Conservation (phyloP, 1,284 basidiomycete species). For the Moesziomyces sp. region DNA sequence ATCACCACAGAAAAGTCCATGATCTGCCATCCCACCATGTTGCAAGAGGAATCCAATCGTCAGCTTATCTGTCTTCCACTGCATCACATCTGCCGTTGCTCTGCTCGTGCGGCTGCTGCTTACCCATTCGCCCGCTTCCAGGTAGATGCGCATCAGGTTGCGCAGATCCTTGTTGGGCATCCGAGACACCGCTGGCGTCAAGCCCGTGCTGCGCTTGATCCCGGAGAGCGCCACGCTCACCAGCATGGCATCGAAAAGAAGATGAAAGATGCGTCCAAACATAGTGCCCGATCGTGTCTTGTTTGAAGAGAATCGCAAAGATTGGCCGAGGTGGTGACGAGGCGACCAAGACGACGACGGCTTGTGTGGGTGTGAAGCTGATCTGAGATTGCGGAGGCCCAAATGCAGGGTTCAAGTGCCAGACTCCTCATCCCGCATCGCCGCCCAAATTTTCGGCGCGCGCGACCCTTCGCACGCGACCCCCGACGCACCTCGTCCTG, state of each 20-base stretch:
- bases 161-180: slow-evolving; percentile 64
- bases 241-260: slow-evolving; percentile 63
- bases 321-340: not conserved
- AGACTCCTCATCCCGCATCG: not conserved
- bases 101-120: slow-evolving; percentile 8
- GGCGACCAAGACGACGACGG: not conserved
- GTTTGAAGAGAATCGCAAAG: not conserved
- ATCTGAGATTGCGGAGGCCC: slow-evolving; percentile 11
- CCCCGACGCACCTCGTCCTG: not conserved
- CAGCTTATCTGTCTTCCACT: slow-evolving; percentile 3
- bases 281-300: slow-evolving; percentile 26
- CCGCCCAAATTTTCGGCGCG: slow-evolving; percentile 10
- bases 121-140: slow-evolving; percentile 67
- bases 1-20: slow-evolving; percentile 65
- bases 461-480: slow-evolving; percentile 15
- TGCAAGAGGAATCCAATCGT: not conserved
- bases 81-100: not conserved
- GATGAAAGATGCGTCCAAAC: slow-evolving; percentile 64
- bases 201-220: slow-evolving; percentile 64
- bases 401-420: slow-evolving; percentile 34
- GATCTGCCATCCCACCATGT: slow-evolving; percentile 26
- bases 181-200: slow-evolving; percentile 55
- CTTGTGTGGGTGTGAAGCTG: not conserved
- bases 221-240: slow-evolving; percentile 63
- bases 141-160: slow-evolving; percentile 59